Percentiles rank a stretch among this genome's conserved stretches.
Evolutionary conservation across 371 early-diverging fungal genomes (phyloP).

Genomic region (Circinella umbellata): DNA sequence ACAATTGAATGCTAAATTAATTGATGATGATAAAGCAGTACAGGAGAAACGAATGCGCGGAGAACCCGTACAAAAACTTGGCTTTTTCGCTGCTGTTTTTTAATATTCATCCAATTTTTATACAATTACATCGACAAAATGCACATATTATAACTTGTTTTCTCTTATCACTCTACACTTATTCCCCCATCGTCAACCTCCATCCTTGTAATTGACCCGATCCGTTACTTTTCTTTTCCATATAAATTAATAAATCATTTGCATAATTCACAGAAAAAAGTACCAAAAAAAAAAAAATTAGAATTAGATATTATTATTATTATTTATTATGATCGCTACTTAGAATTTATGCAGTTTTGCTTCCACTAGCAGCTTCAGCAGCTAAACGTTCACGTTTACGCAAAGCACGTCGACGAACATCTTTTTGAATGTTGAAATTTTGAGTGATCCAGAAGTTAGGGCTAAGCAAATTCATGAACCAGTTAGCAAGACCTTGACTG

Average conservation of each 20-base stretch:
- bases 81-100: conserved; percentile 66
- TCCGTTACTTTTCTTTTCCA: neutral
- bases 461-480: conserved; percentile 70
- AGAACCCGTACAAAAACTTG: conserved; percentile 57
- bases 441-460: conserved; percentile 68
- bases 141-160: neutral
- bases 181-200: neutral
- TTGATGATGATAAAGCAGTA: conserved; percentile 52
- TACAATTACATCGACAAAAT: no score
- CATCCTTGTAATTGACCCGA: neutral
- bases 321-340: no score
- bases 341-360: conserved; percentile 7
- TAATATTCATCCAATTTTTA: conserved; percentile 16
- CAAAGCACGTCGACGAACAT: conserved; percentile 80
- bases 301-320: no score
- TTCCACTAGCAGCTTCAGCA: conserved; percentile 36
- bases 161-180: neutral
- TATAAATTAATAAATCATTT: no score
- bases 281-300: neutral
- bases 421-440: conserved; percentile 62
- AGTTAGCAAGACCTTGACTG: conserved; percentile 81
- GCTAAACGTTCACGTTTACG: conserved; percentile 70
- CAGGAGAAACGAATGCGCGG: conserved; percentile 51
- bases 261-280: neutral
- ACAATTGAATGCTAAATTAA: conserved; percentile 56